Percentiles rank a stretch among this genome's conserved stretches.
These are phyloP conservation scores for Solanum bulbocastanum DNA, from an alignment of 257 asterid genomes.

Conservation along the genomic window DNA sequence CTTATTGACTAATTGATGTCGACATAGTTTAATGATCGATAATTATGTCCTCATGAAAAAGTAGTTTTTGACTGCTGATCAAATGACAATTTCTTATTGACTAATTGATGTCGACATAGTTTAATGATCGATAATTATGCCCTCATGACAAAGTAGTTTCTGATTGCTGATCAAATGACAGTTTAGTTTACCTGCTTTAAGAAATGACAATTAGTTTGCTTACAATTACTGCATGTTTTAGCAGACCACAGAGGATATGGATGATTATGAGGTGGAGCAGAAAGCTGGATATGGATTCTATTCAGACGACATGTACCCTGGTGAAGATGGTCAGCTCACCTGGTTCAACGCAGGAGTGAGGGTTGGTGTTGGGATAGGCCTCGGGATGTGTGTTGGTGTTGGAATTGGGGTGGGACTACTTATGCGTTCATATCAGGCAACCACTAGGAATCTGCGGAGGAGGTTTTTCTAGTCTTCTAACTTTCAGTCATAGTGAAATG, in stretches of 20 bases:
- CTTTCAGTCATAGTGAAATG: not conserved
- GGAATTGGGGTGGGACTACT: slow-evolving; percentile 34
- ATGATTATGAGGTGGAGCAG: slow-evolving; percentile 14
- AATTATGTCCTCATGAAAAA: not conserved
- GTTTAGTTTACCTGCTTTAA: not conserved
- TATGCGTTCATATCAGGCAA: slow-evolving; percentile 35
- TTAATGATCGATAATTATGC: not conserved
- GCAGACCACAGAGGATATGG: slow-evolving; percentile 22
- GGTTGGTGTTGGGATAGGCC: slow-evolving; percentile 39
- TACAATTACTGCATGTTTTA: not conserved
- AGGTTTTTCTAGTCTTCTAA: slow-evolving; percentile 21
- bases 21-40: not conserved
- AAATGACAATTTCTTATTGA: not conserved
- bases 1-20: not conserved
- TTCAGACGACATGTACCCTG: slow-evolving; percentile 26
- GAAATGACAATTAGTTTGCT: not conserved
- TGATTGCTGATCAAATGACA: not conserved
- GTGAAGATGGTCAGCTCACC: slow-evolving; percentile 24
- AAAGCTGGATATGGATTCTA: slow-evolving; percentile 16
- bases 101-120: not conserved
- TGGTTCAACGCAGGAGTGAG: slow-evolving; percentile 40
- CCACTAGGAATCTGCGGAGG: slow-evolving; percentile 20
- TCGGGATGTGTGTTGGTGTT: slow-evolving; percentile 37
- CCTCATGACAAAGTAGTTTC: not conserved
- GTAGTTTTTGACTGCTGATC: not conserved